Percentiles rank a stretch among this genome's conserved stretches.
phyloP scores from a whole-genome alignment of 495 filamentous ascomycete species.

The Hypoxylon lienhwacheense region DNA sequence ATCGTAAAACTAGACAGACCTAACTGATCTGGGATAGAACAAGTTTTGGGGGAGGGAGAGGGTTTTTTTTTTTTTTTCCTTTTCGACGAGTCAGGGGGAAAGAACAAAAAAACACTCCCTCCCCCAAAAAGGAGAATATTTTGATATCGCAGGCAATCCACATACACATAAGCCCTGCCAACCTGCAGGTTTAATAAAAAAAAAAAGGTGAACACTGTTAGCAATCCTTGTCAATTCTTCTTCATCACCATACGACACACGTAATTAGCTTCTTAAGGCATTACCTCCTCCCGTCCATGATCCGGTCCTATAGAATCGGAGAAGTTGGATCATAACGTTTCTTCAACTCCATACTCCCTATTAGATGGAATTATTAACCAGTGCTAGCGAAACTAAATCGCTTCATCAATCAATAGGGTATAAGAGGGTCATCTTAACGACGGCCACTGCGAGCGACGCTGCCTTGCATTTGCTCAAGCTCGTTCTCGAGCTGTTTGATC shows the following conservation, averaged over 20 bases:
- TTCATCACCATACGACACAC: slow-evolving; percentile 4
- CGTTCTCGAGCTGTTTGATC: slow-evolving; percentile 93
- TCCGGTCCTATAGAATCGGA: slow-evolving; percentile 18
- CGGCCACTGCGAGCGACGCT: slow-evolving; percentile 90
- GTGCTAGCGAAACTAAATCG: slow-evolving; percentile 27
- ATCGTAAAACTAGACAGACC: slow-evolving; percentile 42
- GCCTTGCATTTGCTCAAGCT: slow-evolving; percentile 92
- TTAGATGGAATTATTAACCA: slow-evolving; percentile 29
- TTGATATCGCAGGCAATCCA: slow-evolving; percentile 26
- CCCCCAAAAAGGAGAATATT: slow-evolving; percentile 37
- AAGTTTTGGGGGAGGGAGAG: too few species aligned
- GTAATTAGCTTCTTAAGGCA: slow-evolving; percentile 29
- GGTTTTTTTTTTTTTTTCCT: too few species aligned
- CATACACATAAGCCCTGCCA: slow-evolving; percentile 3
- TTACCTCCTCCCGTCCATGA: slow-evolving; percentile 24
- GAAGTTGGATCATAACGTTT: slow-evolving; percentile 15
- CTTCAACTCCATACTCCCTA: slow-evolving; percentile 38
- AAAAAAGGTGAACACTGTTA: neutral
- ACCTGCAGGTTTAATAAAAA: slow-evolving; percentile 5
- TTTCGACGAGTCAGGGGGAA: too few species aligned
- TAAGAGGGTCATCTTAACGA: slow-evolving; percentile 62
- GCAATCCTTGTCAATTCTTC: slow-evolving; percentile 15
- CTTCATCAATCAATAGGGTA: slow-evolving; percentile 28
- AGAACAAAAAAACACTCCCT: slow-evolving; percentile 23
- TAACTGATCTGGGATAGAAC: slow-evolving; percentile 41